Percentiles rank a stretch among this genome's conserved stretches.
phyloP scores from a whole-genome alignment of 768 basidiomycete genomes.

The Phlegmacium glaucopus region DNA sequence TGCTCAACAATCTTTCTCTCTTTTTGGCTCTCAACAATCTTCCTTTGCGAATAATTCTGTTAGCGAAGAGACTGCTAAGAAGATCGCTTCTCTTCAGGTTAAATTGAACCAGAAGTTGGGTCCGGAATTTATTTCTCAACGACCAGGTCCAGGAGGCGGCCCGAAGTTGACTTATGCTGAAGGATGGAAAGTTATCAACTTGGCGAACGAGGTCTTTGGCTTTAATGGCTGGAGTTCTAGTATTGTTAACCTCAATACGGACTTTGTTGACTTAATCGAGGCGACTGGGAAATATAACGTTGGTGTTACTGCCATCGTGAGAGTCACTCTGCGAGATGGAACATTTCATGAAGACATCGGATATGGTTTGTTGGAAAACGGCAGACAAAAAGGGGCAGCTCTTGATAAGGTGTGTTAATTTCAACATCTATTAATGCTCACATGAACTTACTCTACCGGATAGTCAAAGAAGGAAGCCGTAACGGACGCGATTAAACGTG shows the following conservation, averaged over 20 bases:
- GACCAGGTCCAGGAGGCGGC: slow-evolving; percentile 85
- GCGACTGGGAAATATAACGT: slow-evolving; percentile 63
- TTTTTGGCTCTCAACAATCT: slow-evolving; percentile 15
- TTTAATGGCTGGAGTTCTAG: slow-evolving; percentile 95
- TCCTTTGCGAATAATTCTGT: slow-evolving; percentile 33
- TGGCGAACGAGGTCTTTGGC: slow-evolving; percentile 98
- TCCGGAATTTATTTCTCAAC: slow-evolving; percentile 88
- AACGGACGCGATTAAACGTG: slow-evolving; percentile 90
- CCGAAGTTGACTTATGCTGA: slow-evolving; percentile 91
- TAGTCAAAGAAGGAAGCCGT: slow-evolving; percentile 99
- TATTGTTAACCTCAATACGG: slow-evolving; percentile 70
- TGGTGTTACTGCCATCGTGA: slow-evolving; percentile 81
- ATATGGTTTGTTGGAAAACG: slow-evolving; percentile 83
- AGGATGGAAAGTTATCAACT: slow-evolving; percentile 97
- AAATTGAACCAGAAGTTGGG: slow-evolving; percentile 88
- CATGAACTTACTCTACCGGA: background rate
- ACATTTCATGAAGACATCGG: slow-evolving; percentile 92
- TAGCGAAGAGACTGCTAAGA: slow-evolving; percentile 60
- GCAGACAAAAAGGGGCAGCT: slow-evolving; percentile 79
- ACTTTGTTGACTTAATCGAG: slow-evolving; percentile 74
- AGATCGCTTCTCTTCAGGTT: slow-evolving; percentile 70
- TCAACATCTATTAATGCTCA: background rate
- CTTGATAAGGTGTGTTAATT: slow-evolving; percentile 79
- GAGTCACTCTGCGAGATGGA: slow-evolving; percentile 87
- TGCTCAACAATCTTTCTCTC: slow-evolving; percentile 27